Evolutionary conservation across 352 stramenopile species (phyloP), one percentile per base, ranked within the genome.

Genomic region (Phytopythium aichiense): DNA sequence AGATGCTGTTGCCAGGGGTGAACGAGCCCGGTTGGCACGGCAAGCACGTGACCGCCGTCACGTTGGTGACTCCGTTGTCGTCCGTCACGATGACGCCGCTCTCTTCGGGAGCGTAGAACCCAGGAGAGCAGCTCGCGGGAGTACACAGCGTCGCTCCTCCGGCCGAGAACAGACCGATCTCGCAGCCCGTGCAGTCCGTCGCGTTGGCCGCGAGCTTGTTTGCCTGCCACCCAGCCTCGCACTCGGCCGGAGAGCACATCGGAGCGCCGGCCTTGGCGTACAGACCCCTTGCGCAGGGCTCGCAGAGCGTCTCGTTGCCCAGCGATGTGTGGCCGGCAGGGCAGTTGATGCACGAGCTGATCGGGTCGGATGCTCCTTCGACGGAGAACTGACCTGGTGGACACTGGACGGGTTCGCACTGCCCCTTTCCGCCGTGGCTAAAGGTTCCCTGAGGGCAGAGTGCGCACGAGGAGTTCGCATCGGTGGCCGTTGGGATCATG

Each of bases 141-240:
- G 63, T 65, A 31, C 75, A 84, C 8, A 68, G 33, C 4, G 56
- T 56, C 7, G 64, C 65, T 31, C 66, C 68, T n/a, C 75, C 75
- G 18, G 72, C 64, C 2, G 75, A 81, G 56, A 64, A 84, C 8
- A 73, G 58, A 7, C 75, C 75, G 20, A 76, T 76, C 38, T 74
- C 69, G 16, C 72, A 84, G 35, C 67, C 72, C 28, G 62, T 77
- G 66, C 75, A 84, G 59, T 84, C 75, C 0, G 71, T 71, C 2
- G 73, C 62, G 56, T 84, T 81, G 42, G 60, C 64, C 9, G 75
- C 75, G 31, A 58, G 11, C 13, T 40, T 33, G 55, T 81, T 80
- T 8, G 75, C 70, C 50, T 84, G 45, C 72, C 70, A 81, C 4
- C 72, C 75, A 16, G 60, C 33, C 23, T 67, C 68, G 43, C 75